Evolutionary conservation across 73 alveolate species (phyloP).

Genomic region (Paramecium pentaurelia): DNA sequence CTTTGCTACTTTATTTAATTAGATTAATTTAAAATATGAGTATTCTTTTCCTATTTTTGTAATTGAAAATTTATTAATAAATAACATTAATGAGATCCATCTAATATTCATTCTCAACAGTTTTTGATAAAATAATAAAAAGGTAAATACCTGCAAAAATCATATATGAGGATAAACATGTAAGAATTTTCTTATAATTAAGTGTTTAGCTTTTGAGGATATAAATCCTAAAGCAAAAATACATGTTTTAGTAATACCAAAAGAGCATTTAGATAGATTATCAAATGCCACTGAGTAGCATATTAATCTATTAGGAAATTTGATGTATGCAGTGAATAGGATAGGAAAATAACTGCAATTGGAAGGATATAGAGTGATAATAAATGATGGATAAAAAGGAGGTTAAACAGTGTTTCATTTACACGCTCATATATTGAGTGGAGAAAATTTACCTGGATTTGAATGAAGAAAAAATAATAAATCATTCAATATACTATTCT

Average conservation of each 20-base stretch:
- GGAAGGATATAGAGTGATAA: slow-evolving; percentile 87
- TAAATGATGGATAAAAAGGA: slow-evolving; percentile 90
- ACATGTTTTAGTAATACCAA: slow-evolving; percentile 92
- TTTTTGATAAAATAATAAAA: slow-evolving; percentile 48
- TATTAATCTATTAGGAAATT: slow-evolving; percentile 79
- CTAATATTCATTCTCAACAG: background rate
- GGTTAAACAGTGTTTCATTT: slow-evolving; percentile 84
- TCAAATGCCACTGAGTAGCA: slow-evolving; percentile 80
- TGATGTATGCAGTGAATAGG: slow-evolving; percentile 74
- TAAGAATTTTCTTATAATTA: background rate
- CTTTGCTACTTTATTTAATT: too few relatives aligned
- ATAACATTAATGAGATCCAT: background rate
- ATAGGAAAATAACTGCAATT: slow-evolving; percentile 76
- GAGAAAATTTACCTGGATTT: slow-evolving; percentile 71
- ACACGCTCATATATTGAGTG: slow-evolving; percentile 91
- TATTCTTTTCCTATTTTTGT: too few relatives aligned
- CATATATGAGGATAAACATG: slow-evolving; percentile 38
- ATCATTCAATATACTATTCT: background rate
- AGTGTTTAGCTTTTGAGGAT: slow-evolving; percentile 91
- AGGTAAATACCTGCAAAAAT: slow-evolving; percentile 47
- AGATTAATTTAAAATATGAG: too few relatives aligned
- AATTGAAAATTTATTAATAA: background rate
- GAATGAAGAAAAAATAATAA: slow-evolving; percentile 1
- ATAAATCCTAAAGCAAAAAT: slow-evolving; percentile 84
- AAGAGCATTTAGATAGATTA: slow-evolving; percentile 82